Evolutionary conservation across 2,329 filamentous ascomycete species (phyloP).

Genomic region (Celoporthe dispersa): DNA sequence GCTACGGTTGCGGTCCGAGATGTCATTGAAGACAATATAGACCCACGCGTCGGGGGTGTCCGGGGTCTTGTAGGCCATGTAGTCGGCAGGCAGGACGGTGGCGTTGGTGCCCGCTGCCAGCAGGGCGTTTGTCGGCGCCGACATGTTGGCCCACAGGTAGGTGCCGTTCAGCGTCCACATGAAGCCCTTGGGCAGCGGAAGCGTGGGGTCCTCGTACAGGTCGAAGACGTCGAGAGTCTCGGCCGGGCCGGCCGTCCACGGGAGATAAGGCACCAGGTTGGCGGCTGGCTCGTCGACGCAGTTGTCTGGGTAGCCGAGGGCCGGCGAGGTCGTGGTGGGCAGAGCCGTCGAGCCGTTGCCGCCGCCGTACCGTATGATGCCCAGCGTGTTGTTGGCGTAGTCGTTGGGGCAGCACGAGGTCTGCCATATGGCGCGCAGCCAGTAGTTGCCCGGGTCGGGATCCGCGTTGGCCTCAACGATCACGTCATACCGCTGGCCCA

Average conservation of each 20-base stretch:
- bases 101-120: conserved; percentile 6
- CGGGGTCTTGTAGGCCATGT: conserved; percentile 9
- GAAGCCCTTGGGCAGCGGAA: too few relatives aligned
- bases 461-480: conserved; percentile 25
- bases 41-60: conserved; percentile 19
- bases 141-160: conserved; percentile 15
- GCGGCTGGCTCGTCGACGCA: conserved; percentile 41
- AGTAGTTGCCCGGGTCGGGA: conserved; percentile 26
- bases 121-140: conserved; percentile 10
- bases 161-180: conserved; percentile 19
- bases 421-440: conserved; percentile 32
- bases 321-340: conserved; percentile 15
- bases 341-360: conserved; percentile 24
- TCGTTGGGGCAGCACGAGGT: conserved; percentile 27
- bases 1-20: conserved; percentile 29
- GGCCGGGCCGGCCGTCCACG: too few relatives aligned
- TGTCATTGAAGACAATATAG: conserved; percentile 16
- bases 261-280: too few relatives aligned
- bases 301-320: conserved; percentile 28
- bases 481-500: conserved; percentile 41
- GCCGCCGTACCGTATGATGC: conserved; percentile 34
- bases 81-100: not conserved
- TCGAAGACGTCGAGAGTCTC: too few relatives aligned
- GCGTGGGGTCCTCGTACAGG: too few relatives aligned
- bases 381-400: conserved; percentile 29